These are phyloP conservation scores for Teunomyces pallodes DNA, from an alignment of 805 yeast species.

Conservation along the genomic window DNA sequence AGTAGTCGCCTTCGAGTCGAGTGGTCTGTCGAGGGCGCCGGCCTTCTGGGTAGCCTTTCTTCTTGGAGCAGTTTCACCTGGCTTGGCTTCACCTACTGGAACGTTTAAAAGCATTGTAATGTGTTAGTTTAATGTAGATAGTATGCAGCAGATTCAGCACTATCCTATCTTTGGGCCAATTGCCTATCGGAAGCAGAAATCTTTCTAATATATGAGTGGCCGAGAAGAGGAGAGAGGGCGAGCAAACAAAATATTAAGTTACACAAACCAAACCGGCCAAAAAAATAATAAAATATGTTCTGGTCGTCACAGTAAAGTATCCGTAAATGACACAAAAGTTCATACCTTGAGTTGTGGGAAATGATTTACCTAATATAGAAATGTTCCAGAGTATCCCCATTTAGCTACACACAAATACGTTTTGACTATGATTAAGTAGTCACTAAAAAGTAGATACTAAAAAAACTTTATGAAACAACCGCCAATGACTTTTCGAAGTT, in stretches of 20 bases:
- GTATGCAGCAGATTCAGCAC: neutral
- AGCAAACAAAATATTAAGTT: constrained; percentile 1
- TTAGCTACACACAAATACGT: too few relatives aligned
- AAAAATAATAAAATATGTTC: neutral
- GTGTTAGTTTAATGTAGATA: neutral
- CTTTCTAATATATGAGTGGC: neutral
- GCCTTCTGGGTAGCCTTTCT: constrained; percentile 55
- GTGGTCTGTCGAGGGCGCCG: constrained; percentile 57
- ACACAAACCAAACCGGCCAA: neutral
- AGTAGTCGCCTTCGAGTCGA: constrained; percentile 60
- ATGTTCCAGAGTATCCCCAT: neutral
- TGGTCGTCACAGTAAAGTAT: neutral
- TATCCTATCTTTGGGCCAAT: neutral
- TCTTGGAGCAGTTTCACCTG: constrained; percentile 83
- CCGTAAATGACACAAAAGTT: neutral
- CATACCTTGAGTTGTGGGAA: neutral
- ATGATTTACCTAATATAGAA: neutral
- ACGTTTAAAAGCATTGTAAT: constrained; percentile 28
- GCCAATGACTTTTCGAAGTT: neutral
- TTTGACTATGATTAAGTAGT: too few relatives aligned
- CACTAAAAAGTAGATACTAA: neutral
- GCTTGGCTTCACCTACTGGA: constrained; percentile 67
- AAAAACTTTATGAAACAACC: neutral
- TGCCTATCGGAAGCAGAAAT: neutral
- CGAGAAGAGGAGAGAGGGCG: neutral